Conservation (phyloP, 106 monocot genomes). For the Platanthera guangdongensis region DNA sequence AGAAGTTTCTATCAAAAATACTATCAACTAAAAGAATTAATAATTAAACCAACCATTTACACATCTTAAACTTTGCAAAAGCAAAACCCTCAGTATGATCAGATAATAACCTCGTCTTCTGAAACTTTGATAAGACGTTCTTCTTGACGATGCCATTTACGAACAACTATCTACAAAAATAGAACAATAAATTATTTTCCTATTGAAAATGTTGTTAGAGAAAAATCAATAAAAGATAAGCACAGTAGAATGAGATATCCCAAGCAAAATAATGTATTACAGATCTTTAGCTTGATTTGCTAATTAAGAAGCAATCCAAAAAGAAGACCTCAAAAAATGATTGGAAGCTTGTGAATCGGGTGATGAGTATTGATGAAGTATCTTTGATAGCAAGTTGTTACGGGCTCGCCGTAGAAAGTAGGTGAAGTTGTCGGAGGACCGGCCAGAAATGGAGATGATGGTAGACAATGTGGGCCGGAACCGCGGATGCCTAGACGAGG, state of each 20-base stretch:
- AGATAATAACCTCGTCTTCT: slow-evolving; percentile 71
- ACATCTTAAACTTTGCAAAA: not conserved
- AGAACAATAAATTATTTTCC: not conserved
- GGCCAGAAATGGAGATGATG: too few relatives aligned
- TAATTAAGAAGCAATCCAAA: not conserved
- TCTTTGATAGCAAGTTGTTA: too few relatives aligned
- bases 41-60: not conserved
- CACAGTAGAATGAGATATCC: not conserved
- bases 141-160: slow-evolving; percentile 68
- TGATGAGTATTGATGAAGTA: too few relatives aligned
- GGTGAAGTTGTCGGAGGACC: too few relatives aligned
- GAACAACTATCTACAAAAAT: slow-evolving; percentile 56
- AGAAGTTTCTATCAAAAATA: not conserved
- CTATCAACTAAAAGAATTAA: not conserved
- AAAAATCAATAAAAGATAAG: not conserved
- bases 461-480: too few relatives aligned
- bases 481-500: too few relatives aligned
- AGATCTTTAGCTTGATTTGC: not conserved
- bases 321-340: not conserved
- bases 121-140: slow-evolving; percentile 58
- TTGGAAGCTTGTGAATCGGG: not conserved
- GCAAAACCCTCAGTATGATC: not conserved
- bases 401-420: too few relatives aligned
- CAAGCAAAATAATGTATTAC: not conserved
- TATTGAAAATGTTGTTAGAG: not conserved